Conservation (phyloP, 2,329 filamentous ascomycete species). For the Aspergillus sp. region DNA sequence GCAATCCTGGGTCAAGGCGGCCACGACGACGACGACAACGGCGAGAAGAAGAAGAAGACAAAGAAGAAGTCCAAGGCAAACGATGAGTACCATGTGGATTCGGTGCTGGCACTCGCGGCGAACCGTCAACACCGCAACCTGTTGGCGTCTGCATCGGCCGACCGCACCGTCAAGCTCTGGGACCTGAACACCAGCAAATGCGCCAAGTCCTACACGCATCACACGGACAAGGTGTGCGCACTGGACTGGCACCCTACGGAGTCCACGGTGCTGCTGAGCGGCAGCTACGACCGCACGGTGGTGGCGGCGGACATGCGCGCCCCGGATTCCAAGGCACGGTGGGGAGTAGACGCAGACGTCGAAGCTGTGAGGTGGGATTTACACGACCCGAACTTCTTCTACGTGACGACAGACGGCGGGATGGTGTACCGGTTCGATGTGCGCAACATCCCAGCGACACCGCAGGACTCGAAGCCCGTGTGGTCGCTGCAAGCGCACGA, state of each 20-base stretch:
- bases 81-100: constrained; percentile 86
- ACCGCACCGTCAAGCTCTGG: constrained; percentile 97
- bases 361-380: constrained; percentile 90
- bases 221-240: constrained; percentile 96
- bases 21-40: constrained; percentile 34
- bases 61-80: constrained; percentile 88
- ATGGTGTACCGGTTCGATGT: constrained; percentile 88
- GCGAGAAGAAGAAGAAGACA: constrained; percentile 69
- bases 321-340: constrained; percentile 73
- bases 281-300: constrained; percentile 89
- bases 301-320: constrained; percentile 96
- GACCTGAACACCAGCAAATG: constrained; percentile 86
- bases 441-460: constrained; percentile 64
- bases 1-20: constrained; percentile 77
- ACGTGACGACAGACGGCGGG: constrained; percentile 85
- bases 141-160: constrained; percentile 86
- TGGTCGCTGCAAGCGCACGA: constrained; percentile 97
- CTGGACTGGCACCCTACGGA: constrained; percentile 86
- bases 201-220: constrained; percentile 90
- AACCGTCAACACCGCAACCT: constrained; percentile 92
- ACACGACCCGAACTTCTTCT: constrained; percentile 89
- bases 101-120: constrained; percentile 80
- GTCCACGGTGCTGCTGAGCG: constrained; percentile 80
- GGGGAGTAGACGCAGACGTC: constrained; percentile 93
- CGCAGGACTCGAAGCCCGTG: constrained; percentile 68